Base-by-base conservation (phyloP, 805 yeast species). In the Nakazawaea ernobii region DNA sequence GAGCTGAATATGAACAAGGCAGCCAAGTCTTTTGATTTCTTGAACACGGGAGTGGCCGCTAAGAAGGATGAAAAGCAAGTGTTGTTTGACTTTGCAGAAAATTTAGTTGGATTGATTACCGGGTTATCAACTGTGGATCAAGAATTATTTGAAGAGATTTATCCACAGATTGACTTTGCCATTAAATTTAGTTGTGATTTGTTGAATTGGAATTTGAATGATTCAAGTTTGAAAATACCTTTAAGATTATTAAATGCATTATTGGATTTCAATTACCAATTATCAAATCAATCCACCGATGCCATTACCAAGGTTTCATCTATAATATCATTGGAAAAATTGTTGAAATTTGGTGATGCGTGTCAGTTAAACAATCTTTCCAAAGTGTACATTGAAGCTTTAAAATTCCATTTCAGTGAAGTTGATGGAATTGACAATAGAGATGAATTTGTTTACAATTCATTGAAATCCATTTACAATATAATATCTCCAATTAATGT, bases 61-160 rank as follows among this genome's bases (percentile, higher is more conserved):
- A 52, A 51, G 51, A 71, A 74, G 36, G 69, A 74, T 41, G 74
- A 76, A 33, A 62, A 66, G 36, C 70, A 73, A 37, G 58, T 82
- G 49, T 62, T 86, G 43, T 77, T 75, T 55, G 92, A 84, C 53
- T 82, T 77, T 56, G 70, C 82, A 4, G 96, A 89, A 54, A 88
- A 88, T 59, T 58, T 89, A 20, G 58, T 88, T 30, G 82, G 94
- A 0, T 71, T 89, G 46, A 62, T 82, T 6, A 80, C 82, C 15
- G 84, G 84, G 1, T 68, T 90, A 42, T 79, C 84, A 17, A 76
- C 82, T 10, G 76, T 84, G 8, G 82, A 79, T 24, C 80, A 74
- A 4, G 52, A 58, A n/a, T 74, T 86, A n/a, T 71, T 79, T 43
- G 68, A 69, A 26, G 64, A 68, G 5, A 53, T 38, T 28, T 38